Evolutionary conservation across 2,329 filamentous ascomycete genomes (phyloP), one percentile per base, ranked within the genome.

Genomic region (Diaporthe eres): DNA sequence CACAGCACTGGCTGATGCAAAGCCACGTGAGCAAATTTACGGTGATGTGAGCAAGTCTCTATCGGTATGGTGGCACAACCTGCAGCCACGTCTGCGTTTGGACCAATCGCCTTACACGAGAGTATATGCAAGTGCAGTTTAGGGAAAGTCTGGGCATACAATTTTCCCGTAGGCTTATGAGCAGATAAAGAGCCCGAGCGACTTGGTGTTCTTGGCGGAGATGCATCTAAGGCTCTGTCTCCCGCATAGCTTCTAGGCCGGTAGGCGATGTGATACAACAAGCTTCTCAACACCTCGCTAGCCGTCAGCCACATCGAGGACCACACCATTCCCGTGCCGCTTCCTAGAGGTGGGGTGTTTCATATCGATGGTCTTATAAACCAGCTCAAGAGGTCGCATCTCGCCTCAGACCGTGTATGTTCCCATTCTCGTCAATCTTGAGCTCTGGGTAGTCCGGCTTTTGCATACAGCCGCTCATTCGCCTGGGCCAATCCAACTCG

Each of bases 391-490:
- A 8, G 8, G 17, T 34, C 31, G 3, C 2, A 22, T 53, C 47
- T 51, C 44, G 5, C 63, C 34, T 67, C 31, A 51, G 47, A 10
- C 22, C 44, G 3, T 51, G 44, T 25, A 63, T 63, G 34, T 17
- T 19, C 17, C 71, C 58, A 28, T 31, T 53, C 71, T 65, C n/a
- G 49, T 73, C 71, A 22, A 73, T 53, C 58, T 25, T 65, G 34
- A 73, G 47, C 58, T 73, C 47, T 22, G 71, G 71, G 57, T 73
- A 73, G 47, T 65, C 71, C 2, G 71, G 71, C 31, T 31, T 73
- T 25, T 63, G 25, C 71, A 73, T 73, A 19, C 71, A 73, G n/a
- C 58, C 47, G 22, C 58, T 73, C 71, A 73, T 73, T 17, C 71
- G 44, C 22, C 47, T 34, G 10, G 71, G 71, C 71, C 71, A 73